Evolutionary conservation across 2,329 filamentous ascomycete species (phyloP), one percentile per base, ranked within the genome.

Genomic region (Monilinia aucupariae): DNA sequence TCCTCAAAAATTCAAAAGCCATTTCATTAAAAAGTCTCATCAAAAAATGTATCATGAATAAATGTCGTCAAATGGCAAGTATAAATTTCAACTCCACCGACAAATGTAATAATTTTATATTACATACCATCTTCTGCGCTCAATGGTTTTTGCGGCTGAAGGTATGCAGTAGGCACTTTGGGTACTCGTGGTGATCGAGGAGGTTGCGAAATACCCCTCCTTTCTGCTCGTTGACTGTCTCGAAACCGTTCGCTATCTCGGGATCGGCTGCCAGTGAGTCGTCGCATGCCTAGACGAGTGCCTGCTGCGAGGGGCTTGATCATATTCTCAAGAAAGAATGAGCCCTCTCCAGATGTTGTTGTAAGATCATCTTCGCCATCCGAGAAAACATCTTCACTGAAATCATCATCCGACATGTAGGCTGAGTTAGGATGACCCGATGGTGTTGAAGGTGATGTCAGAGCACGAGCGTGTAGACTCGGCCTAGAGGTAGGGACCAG

Each of bases 381-480:
- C 0, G 91, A 96, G 68, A 93, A 88, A 0, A 89, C 82, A 59
- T 89, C 90, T 49, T 90, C 87, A 1, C 80, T 79, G 50, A 82
- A 80, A 68, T 96, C 92, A 63, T 96, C 91, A 64, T 96, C 89
- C 0, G 88, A 91, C 2, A 86, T 79, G 55, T 90, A 81, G 15
- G 89, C 85, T 61, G 84, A 79, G 41, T 80, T 80, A 13, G 79
- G 74, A 66, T 85, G 80, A 69, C 83, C 81, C 7, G 81, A 76
- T 13, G 84, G 79, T 7, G 82, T 79, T 9, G 85, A 84, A 0
- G 93, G 92, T 0, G 91, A 96, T 0, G 93, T 97, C 59, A 96
- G 84, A 15, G 91, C 96, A 22, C 93, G 86, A 7, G 85, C 83
- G 73, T 96, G 92, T 25, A 96, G 78, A 3, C 82, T 83, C 0